phyloP scores from a whole-genome alignment of 495 filamentous ascomycete genomes.

The Rhizodiscina lignyota region DNA sequence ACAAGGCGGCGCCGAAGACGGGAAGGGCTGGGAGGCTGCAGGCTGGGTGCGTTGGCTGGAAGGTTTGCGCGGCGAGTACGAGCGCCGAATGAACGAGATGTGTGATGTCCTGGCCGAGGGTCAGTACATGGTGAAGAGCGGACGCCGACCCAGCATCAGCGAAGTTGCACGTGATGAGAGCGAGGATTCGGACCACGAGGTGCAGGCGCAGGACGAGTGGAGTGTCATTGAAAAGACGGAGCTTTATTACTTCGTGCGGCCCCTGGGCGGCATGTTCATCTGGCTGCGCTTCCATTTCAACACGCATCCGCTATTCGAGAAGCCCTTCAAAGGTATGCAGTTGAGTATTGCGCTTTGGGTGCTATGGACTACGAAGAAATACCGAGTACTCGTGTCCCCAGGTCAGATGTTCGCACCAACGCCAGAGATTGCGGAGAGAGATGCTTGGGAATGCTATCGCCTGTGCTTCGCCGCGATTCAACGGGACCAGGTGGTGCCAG shows the following conservation, averaged over 20 bases:
- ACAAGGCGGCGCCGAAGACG: background rate
- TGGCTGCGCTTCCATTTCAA: conserved; percentile 60
- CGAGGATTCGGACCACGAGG: conserved; percentile 24
- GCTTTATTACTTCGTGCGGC: conserved; percentile 60
- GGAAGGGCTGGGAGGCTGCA: conserved; percentile 53
- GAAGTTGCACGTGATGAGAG: conserved; percentile 13
- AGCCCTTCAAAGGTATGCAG: conserved; percentile 22
- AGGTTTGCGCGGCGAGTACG: conserved; percentile 65
- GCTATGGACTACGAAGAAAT: conserved; percentile 50
- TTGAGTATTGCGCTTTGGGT: conserved; percentile 52
- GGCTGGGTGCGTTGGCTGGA: conserved; percentile 86
- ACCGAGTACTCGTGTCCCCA: conserved; percentile 45
- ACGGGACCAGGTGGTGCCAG: conserved; percentile 43
- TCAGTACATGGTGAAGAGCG: conserved; percentile 36
- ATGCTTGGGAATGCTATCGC: conserved; percentile 51
- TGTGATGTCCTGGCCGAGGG: conserved; percentile 49
- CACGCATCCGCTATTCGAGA: conserved; percentile 46
- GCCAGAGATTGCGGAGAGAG: conserved; percentile 29
- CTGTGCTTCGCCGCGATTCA: conserved; percentile 74
- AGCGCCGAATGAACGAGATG: conserved; percentile 67
- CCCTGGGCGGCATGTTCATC: conserved; percentile 84
- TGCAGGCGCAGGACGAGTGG: conserved; percentile 27
- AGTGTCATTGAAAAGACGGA: conserved; percentile 47
- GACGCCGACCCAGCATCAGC: conserved; percentile 15
- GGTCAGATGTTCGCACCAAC: conserved; percentile 59